Conservation (phyloP, 331 rosid species). For the Acacia concinna region DNA sequence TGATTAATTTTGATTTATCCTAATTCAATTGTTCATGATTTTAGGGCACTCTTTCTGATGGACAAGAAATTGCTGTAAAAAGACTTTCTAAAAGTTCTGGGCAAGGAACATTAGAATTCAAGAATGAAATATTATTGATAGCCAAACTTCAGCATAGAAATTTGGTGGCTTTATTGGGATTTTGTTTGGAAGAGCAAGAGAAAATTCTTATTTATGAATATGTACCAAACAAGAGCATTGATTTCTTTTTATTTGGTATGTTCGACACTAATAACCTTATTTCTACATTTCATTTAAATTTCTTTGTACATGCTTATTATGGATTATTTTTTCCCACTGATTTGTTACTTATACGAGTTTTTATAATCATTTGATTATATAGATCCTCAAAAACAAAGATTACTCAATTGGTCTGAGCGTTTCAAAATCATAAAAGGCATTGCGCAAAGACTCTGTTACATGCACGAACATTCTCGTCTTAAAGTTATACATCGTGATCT, state of each 20-base stretch:
- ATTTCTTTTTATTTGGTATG: neutral
- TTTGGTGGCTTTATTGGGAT: neutral
- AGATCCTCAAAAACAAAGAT: conserved; percentile 39
- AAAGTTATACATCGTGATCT: conserved; percentile 55
- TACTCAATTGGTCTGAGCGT: conserved; percentile 45
- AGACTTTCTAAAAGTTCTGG: neutral
- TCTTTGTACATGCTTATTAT: too few species aligned
- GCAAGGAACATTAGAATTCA: neutral
- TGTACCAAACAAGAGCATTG: neutral
- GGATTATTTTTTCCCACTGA: neutral
- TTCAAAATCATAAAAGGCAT: conserved; percentile 53
- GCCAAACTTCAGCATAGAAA: neutral
- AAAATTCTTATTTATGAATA: neutral
- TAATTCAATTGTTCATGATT: neutral
- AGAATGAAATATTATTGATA: neutral
- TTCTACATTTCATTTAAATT: neutral
- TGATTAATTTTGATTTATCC: neutral
- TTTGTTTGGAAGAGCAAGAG: neutral
- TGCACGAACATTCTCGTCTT: conserved; percentile 53
- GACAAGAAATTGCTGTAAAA: neutral
- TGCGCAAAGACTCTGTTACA: conserved; percentile 51
- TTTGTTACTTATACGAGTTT: neutral
- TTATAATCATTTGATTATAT: neutral
- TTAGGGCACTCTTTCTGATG: neutral
- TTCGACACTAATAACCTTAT: neutral